Conservation (phyloP, 768 basidiomycete genomes). For the Asterophora lycoperdoides region DNA sequence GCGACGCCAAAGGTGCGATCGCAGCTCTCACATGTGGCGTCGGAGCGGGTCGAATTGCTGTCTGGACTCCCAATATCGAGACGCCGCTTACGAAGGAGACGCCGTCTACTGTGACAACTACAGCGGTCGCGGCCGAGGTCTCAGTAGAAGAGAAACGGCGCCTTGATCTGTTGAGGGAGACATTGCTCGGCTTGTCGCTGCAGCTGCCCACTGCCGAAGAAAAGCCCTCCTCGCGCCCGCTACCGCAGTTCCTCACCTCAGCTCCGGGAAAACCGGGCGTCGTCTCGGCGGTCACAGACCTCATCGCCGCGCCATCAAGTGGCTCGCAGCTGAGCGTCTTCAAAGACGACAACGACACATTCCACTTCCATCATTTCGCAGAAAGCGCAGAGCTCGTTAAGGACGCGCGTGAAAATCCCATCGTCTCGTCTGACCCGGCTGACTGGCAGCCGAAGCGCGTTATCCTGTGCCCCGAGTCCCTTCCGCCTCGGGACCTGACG, state of each 20-base stretch:
- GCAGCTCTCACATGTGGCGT: slow-evolving; percentile 32
- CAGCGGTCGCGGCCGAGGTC: slow-evolving; percentile 11
- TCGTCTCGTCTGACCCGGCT: slow-evolving; percentile 23
- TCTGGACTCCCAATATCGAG: slow-evolving; percentile 61
- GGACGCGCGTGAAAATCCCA: slow-evolving; percentile 22
- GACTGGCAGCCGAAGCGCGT: slow-evolving; percentile 50
- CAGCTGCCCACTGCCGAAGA: slow-evolving; percentile 39
- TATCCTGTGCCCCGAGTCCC: slow-evolving; percentile 45
- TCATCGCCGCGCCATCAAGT: slow-evolving; percentile 29
- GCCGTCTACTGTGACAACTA: slow-evolving; percentile 18
- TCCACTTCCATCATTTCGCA: slow-evolving; percentile 47
- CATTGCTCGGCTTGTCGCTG: slow-evolving; percentile 32
- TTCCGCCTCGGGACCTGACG: slow-evolving; percentile 50
- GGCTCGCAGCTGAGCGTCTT: slow-evolving; percentile 35
- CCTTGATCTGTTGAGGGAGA: slow-evolving; percentile 25
- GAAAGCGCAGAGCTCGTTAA: slow-evolving; percentile 29
- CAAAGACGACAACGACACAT: slow-evolving; percentile 68
- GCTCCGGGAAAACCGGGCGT: slow-evolving; percentile 37
- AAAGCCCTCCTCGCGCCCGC: slow-evolving; percentile 33
- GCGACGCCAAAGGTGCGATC: slow-evolving; percentile 19
- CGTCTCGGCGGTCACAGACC: slow-evolving; percentile 35
- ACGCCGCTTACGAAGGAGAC: slow-evolving; percentile 42
- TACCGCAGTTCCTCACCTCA: slow-evolving; percentile 60
- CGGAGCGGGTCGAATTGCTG: slow-evolving; percentile 44
- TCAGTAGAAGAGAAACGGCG: slow-evolving; percentile 22